Base-by-base conservation (phyloP, 179 eudicot species). In the Drosera spatulata region DNA sequence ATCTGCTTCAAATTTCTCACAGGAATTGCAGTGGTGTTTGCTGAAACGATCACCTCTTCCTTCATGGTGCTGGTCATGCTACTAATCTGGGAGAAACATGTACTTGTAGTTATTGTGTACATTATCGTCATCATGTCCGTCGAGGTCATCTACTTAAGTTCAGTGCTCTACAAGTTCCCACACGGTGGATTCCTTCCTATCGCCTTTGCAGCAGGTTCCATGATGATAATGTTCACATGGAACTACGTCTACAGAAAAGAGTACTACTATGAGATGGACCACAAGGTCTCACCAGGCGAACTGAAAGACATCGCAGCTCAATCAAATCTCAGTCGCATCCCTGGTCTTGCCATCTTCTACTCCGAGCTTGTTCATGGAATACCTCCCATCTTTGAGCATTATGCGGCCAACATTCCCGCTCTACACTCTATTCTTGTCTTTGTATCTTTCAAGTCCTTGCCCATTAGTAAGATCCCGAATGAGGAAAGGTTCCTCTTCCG, bases 351-450 rank as follows among this genome's bases (percentile, higher is more conserved):
- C 0, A 66, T 86, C 51, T 88, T 88, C 68, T 88, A 88, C 74
- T 86, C 91, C 0, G 96, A 84, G 66, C 85, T 88, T 3, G 90
- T 82, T 2, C 96, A 88, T 39, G 96, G 95, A 0, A 82, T 88
- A 10, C 96, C 90, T 4, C 96, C 96, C 6, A 83, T 86, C 51
- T 88, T 88, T 50, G 75, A 83, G 69, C 96, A 86, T 54, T 88
- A 86, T 45, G 72, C 78, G 3, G 80, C 50, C 0, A 86, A 83
- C 40, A 73, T 86, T n/a, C 88, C 88, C 0, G 82, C 82, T 1
- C 50, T 88, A 7, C 95, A 88, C 66, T 75, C 86, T 1, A 82
- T 86, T n/a, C 68, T 86, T 3, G 78, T 86, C 4, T 86, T 88
- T 11, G 85, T 78, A 0, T 83, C 91, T 0, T 61, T 83, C 44